phyloP scores from a whole-genome alignment of 805 yeast genomes.

The Hanseniaspora clermontiae region DNA sequence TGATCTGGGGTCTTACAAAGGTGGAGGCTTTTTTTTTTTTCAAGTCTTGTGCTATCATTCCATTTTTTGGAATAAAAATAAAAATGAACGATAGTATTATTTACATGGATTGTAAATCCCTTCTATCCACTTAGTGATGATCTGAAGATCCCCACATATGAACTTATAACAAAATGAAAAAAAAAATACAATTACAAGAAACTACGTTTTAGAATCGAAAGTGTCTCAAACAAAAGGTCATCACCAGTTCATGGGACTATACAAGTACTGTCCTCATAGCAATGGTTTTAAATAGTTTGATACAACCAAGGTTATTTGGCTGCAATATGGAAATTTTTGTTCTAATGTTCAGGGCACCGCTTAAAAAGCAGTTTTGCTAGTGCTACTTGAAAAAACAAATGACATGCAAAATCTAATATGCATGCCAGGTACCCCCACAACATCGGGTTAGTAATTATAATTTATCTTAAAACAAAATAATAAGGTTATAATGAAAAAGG shows the following conservation, averaged over 20 bases:
- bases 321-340: not conserved
- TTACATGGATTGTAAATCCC: not conserved
- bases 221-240: slow-evolving; percentile 85
- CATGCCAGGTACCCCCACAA: not conserved
- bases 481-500: too few species aligned
- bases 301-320: not conserved
- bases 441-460: too few species aligned
- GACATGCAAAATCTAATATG: not conserved
- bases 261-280: slow-evolving; percentile 35
- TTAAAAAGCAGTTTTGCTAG: not conserved
- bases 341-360: not conserved
- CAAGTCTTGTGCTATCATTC: too few species aligned
- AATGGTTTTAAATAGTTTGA: slow-evolving; percentile 73
- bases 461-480: too few species aligned
- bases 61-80: too few species aligned
- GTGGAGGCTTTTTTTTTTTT: too few species aligned
- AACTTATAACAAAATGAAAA: not conserved
- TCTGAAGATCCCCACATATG: too few species aligned
- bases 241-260: slow-evolving; percentile 82
- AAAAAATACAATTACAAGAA: not conserved
- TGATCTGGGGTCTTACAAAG: too few species aligned
- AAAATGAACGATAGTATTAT: too few species aligned
- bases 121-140: not conserved
- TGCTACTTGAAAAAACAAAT: not conserved
- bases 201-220: slow-evolving; percentile 1